Evolutionary conservation across 352 stramenopile species (phyloP).

Genomic region (Phytopythium vexans): DNA sequence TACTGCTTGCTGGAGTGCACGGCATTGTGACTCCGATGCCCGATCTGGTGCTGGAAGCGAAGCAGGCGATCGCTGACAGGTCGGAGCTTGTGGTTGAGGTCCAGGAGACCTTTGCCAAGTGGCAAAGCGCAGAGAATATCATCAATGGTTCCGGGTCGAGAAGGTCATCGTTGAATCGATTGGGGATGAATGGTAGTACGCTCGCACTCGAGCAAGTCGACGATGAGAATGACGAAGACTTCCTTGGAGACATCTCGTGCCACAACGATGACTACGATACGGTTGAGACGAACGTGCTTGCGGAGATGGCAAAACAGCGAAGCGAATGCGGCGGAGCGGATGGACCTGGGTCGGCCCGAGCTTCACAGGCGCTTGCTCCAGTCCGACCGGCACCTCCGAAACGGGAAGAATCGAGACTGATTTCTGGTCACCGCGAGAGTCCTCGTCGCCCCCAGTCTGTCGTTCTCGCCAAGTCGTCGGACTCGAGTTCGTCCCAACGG

Average conservation of each 20-base stretch:
- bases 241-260: background rate
- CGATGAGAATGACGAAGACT: background rate
- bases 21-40: slow-evolving; percentile 24
- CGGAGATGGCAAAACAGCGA: background rate
- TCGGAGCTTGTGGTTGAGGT: slow-evolving; percentile 26
- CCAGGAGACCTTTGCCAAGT: slow-evolving; percentile 31
- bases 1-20: slow-evolving; percentile 30
- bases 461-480: too few species aligned
- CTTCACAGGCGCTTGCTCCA: too few species aligned
- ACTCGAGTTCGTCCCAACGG: too few species aligned
- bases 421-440: too few species aligned
- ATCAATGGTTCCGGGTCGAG: background rate
- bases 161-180: background rate
- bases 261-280: background rate
- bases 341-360: too few species aligned
- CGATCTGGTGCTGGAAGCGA: slow-evolving; percentile 20
- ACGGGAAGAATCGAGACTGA: too few species aligned
- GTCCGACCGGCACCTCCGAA: too few species aligned
- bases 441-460: too few species aligned
- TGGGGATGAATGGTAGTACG: background rate
- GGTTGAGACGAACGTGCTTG: background rate
- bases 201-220: background rate
- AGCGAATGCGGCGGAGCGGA: too few species aligned
- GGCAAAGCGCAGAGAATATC: slow-evolving; percentile 13
- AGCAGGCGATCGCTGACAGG: slow-evolving; percentile 18